Conservation (phyloP, 164 flowering plant genomes). For the Euptelea pleiosperma region DNA sequence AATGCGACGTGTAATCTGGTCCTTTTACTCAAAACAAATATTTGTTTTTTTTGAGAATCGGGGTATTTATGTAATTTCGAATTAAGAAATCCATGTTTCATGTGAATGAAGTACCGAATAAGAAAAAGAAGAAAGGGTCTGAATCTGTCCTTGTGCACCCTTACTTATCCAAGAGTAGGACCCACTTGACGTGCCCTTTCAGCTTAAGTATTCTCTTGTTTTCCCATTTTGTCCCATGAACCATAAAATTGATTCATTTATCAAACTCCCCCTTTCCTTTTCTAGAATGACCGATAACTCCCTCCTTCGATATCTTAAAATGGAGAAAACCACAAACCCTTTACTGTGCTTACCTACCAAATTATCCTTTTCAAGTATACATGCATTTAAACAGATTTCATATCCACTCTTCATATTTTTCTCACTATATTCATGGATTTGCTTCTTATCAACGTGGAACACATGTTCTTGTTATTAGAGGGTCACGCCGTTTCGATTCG, state of each 20-base stretch:
- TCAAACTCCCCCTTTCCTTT: conserved; percentile 1
- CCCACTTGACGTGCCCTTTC: conserved; percentile 6
- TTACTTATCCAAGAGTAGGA: not conserved
- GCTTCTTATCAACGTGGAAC: no score
- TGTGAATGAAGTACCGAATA: not conserved
- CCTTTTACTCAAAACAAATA: no score
- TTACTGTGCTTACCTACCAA: not conserved
- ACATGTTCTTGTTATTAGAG: no score
- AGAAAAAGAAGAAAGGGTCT: no score
- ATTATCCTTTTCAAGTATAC: not conserved
- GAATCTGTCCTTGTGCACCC: no score
- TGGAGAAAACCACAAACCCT: not conserved
- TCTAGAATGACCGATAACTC: conserved; percentile 2
- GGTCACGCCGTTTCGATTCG: no score
- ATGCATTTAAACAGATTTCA: no score
- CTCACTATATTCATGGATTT: no score
- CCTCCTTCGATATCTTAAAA: not conserved
- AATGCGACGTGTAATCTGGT: no score
- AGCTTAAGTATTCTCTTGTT: conserved; percentile 3
- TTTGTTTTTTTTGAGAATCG: no score
- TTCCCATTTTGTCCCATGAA: not conserved
- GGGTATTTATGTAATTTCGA: no score
- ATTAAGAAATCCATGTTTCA: not conserved
- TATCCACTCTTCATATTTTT: no score
- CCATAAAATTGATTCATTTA: not conserved